These are phyloP conservation scores for Dictyostelium purpureum DNA, from an alignment of 78 protist genomes.

Conservation along the genomic window DNA sequence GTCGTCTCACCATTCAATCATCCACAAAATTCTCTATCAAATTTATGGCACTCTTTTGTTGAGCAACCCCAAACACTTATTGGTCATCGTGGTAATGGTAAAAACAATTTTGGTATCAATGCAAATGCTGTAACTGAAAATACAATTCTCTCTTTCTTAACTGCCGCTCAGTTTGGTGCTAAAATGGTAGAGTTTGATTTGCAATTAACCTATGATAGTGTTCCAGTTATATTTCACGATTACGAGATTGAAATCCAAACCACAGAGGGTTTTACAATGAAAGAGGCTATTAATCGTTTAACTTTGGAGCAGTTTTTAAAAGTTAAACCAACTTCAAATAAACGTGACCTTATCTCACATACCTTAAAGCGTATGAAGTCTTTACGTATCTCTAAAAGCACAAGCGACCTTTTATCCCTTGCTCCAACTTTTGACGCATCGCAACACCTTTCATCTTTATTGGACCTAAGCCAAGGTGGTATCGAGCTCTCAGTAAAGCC, in stretches of 20 bases:
- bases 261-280: constrained; percentile 41
- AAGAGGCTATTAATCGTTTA: constrained; percentile 54
- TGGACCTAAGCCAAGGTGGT: too few relatives aligned
- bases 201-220: constrained; percentile 80
- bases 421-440: not conserved
- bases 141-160: constrained; percentile 78
- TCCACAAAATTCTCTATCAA: constrained; percentile 26
- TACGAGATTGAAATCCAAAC: constrained; percentile 67
- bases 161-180: constrained; percentile 83
- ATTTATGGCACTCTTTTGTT: constrained; percentile 57
- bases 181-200: constrained; percentile 84
- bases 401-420: constrained; percentile 16
- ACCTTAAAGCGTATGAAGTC: constrained; percentile 13
- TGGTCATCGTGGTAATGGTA: constrained; percentile 76
- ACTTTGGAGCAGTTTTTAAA: constrained; percentile 63
- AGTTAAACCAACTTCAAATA: constrained; percentile 23
- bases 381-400: constrained; percentile 45
- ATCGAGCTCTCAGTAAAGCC: not conserved
- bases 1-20: constrained; percentile 60
- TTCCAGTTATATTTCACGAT: constrained; percentile 85
- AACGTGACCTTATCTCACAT: constrained; percentile 4
- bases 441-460: not conserved
- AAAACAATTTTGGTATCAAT: constrained; percentile 72
- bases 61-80: constrained; percentile 67
- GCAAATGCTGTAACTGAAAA: constrained; percentile 81